phyloP scores from a whole-genome alignment of 2,329 filamentous ascomycete species.

The Sporothrix mexicana region DNA sequence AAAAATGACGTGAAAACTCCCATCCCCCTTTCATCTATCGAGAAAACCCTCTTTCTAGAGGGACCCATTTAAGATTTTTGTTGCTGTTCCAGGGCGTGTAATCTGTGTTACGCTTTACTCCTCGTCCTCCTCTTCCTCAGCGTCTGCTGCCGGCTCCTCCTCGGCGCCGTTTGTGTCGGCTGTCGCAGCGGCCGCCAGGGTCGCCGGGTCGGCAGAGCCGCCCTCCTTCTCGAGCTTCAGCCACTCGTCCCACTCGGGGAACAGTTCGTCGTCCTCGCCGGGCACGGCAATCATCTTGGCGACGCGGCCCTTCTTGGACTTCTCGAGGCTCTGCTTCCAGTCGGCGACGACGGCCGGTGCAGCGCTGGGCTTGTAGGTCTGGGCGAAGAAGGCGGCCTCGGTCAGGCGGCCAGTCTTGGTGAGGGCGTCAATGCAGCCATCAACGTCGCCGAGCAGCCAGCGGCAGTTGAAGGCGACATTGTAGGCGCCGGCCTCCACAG shows the following conservation, averaged over 20 bases:
- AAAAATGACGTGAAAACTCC: conserved; percentile 15
- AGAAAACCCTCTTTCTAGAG: not conserved
- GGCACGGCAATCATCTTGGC: conserved; percentile 83
- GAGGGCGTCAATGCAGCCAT: conserved; percentile 80
- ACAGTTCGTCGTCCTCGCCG: conserved; percentile 82
- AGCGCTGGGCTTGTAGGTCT: conserved; percentile 90
- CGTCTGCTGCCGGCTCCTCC: not conserved
- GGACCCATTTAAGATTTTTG: not conserved
- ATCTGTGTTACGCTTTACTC: conserved; percentile 6
- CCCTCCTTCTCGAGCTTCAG: conserved; percentile 79
- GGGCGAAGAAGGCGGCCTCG: conserved; percentile 88
- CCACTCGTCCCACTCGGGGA: conserved; percentile 96
- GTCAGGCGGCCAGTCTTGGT: conserved; percentile 77
- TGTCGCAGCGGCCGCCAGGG: conserved; percentile 11
- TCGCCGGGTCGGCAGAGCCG: conserved; percentile 45
- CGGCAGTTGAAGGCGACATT: conserved; percentile 92
- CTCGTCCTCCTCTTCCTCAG: conserved; percentile 19
- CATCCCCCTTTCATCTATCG: conserved; percentile 13
- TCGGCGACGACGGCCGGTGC: conserved; percentile 69
- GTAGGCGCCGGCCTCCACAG: conserved; percentile 77
- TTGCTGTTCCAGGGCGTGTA: not conserved
- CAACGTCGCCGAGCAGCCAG: conserved; percentile 85
- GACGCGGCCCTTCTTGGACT: conserved; percentile 83
- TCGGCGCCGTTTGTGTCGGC: conserved; percentile 15
- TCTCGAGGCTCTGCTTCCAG: conserved; percentile 87